Conservation (phyloP, 2,329 filamentous ascomycete genomes). For the Aspergillus ustus region DNA sequence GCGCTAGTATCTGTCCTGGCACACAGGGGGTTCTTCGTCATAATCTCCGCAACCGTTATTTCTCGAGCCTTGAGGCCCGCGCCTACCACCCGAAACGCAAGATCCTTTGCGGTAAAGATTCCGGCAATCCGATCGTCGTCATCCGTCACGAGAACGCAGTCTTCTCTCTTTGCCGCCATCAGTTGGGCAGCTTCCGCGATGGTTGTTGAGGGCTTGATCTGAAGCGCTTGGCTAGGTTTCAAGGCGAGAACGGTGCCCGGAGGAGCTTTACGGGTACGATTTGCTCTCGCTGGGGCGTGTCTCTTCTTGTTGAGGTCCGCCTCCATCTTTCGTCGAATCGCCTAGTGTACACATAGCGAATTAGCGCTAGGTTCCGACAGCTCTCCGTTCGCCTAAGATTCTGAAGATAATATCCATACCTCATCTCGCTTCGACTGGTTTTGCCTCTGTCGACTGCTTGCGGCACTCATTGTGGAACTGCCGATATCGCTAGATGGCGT, state of each 20-base stretch:
- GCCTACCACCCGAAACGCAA: slow-evolving; percentile 95
- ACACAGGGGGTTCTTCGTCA: slow-evolving; percentile 99
- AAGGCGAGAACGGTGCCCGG: slow-evolving; percentile 94
- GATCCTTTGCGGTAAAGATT: slow-evolving; percentile 98
- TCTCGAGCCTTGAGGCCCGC: slow-evolving; percentile 85
- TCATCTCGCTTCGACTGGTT: slow-evolving; percentile 98
- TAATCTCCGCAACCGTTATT: slow-evolving; percentile 95
- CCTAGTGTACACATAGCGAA: slow-evolving; percentile 57
- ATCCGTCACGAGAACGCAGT: slow-evolving; percentile 96
- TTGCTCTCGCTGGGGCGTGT: slow-evolving; percentile 74
- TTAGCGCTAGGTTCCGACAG: slow-evolving; percentile 12
- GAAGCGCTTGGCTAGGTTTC: slow-evolving; percentile 91
- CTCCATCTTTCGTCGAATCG: slow-evolving; percentile 95
- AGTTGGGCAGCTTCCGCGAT: slow-evolving; percentile 96
- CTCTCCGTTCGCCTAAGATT: neutral
- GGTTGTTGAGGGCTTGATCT: slow-evolving; percentile 94
- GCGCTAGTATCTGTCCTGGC: slow-evolving; percentile 97
- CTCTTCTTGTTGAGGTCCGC: slow-evolving; percentile 98
- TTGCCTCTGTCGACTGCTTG: slow-evolving; percentile 87
- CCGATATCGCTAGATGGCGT: slow-evolving; percentile 55
- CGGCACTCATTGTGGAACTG: slow-evolving; percentile 77
- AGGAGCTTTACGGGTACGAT: slow-evolving; percentile 88
- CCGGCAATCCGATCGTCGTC: slow-evolving; percentile 97
- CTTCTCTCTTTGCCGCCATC: slow-evolving; percentile 98
- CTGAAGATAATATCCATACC: slow-evolving; percentile 56